These are phyloP conservation scores for Globisporangium spinosum DNA, from an alignment of 352 stramenopile species.

Conservation along the genomic window DNA sequence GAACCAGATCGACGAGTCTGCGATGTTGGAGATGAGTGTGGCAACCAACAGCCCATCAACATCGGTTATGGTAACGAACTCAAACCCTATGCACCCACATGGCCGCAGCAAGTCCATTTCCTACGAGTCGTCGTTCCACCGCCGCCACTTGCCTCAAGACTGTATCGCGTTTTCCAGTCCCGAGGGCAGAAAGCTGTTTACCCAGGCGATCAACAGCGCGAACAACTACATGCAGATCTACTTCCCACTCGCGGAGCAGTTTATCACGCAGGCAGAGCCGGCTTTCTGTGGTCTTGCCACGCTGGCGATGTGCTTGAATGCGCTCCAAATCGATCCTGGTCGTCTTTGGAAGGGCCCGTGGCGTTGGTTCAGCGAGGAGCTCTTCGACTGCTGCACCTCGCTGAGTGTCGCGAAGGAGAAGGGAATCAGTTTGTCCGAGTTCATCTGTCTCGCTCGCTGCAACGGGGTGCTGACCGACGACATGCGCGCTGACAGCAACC, in stretches of 20 bases:
- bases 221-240: conserved; percentile 88
- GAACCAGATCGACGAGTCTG: conserved; percentile 1
- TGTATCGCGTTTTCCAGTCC: conserved; percentile 48
- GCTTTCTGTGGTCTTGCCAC: conserved; percentile 87
- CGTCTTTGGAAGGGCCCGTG: conserved; percentile 73
- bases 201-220: conserved; percentile 33
- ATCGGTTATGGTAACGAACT: conserved; percentile 7
- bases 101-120: conserved; percentile 2
- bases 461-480: conserved; percentile 59
- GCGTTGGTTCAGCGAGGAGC: conserved; percentile 80
- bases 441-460: conserved; percentile 62
- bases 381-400: conserved; percentile 78
- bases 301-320: conserved; percentile 77
- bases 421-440: conserved; percentile 69
- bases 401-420: conserved; percentile 70
- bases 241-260: conserved; percentile 89
- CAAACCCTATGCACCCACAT: neutral
- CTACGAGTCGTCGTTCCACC: conserved; percentile 45
- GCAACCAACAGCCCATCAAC: neutral
- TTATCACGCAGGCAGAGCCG: conserved; percentile 89
- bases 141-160: conserved; percentile 44
- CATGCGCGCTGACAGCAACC: conserved; percentile 35
- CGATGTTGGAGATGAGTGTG: neutral
- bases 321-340: conserved; percentile 67
- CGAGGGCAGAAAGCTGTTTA: conserved; percentile 59